Conservation (phyloP, 1,139 yeast genomes). For the Kodamaea suecica region DNA sequence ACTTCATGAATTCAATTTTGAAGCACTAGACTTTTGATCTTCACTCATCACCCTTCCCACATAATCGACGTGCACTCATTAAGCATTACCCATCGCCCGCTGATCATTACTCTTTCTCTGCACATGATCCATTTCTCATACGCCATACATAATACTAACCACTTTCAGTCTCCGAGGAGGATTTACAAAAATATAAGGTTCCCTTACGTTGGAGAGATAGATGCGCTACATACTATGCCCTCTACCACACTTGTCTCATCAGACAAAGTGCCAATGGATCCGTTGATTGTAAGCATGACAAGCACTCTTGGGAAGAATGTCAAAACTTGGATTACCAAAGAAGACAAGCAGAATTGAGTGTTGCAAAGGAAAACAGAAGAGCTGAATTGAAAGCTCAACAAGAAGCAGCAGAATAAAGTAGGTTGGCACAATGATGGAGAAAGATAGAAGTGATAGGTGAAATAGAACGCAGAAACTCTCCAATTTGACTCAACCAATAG, state of each 20-base stretch:
- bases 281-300: slow-evolving; percentile 68
- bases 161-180: slow-evolving; percentile 70
- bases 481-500: too few relatives aligned
- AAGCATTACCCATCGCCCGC: too few relatives aligned
- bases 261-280: slow-evolving; percentile 47
- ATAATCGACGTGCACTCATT: too few relatives aligned
- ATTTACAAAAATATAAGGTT: slow-evolving; percentile 75
- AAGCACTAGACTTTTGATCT: too few relatives aligned
- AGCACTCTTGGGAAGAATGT: slow-evolving; percentile 85
- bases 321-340: slow-evolving; percentile 80
- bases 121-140: too few relatives aligned
- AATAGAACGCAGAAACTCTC: too few relatives aligned
- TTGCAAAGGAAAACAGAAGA: slow-evolving; percentile 43
- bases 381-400: slow-evolving; percentile 10
- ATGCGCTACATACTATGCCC: slow-evolving; percentile 75
- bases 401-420: neutral
- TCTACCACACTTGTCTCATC: slow-evolving; percentile 45
- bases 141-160: slow-evolving; percentile 13
- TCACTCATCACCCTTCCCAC: too few relatives aligned
- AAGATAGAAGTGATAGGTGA: too few relatives aligned
- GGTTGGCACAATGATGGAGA: too few relatives aligned
- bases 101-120: too few relatives aligned
- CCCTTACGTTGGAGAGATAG: slow-evolving; percentile 85
- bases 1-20: too few relatives aligned
- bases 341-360: slow-evolving; percentile 71